A percentile compares a stretch with the other conserved stretches of the same genome.
These are phyloP conservation scores for Ottelia alismoides DNA, from an alignment of 106 monocot species.

Conservation along the genomic window DNA sequence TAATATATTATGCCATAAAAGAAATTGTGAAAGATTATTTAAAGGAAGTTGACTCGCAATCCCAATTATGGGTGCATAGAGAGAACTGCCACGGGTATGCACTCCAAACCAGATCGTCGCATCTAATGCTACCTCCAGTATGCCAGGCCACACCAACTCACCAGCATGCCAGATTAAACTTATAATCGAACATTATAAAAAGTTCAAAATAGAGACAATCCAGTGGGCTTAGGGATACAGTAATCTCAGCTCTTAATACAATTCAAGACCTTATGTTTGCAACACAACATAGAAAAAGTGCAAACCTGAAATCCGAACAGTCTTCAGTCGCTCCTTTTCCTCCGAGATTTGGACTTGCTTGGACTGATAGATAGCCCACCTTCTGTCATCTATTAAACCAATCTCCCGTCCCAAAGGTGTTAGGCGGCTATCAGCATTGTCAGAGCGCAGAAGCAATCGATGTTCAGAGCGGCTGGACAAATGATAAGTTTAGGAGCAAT, in stretches of 20 bases:
- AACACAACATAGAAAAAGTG: background rate
- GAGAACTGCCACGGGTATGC: background rate
- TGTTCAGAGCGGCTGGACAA: slow-evolving; percentile 82
- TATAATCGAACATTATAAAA: too few relatives aligned
- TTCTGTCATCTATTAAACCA: slow-evolving; percentile 93
- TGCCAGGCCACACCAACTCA: too few relatives aligned
- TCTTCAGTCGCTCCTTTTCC: slow-evolving; percentile 82
- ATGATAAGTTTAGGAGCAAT: background rate
- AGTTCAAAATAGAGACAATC: too few relatives aligned
- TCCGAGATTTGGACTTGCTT: slow-evolving; percentile 72
- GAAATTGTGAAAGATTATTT: too few relatives aligned
- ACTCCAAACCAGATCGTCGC: background rate
- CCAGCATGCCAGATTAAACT: too few relatives aligned
- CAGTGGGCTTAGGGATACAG: too few relatives aligned
- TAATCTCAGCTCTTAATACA: too few relatives aligned
- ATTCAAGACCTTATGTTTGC: too few relatives aligned
- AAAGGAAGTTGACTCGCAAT: too few relatives aligned
- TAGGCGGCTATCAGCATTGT: slow-evolving; percentile 97
- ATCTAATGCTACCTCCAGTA: too few relatives aligned
- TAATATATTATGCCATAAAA: too few relatives aligned
- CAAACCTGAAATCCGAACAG: slow-evolving; percentile 62
- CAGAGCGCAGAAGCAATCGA: slow-evolving; percentile 79
- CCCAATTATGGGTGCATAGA: too few relatives aligned
- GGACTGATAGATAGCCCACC: slow-evolving; percentile 72
- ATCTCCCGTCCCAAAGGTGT: slow-evolving; percentile 92